A percentile compares a stretch with the other conserved stretches of the same genome.
Evolutionary conservation across 2,329 filamentous ascomycete species (phyloP).

Genomic region (Tympanopsis confertula): DNA sequence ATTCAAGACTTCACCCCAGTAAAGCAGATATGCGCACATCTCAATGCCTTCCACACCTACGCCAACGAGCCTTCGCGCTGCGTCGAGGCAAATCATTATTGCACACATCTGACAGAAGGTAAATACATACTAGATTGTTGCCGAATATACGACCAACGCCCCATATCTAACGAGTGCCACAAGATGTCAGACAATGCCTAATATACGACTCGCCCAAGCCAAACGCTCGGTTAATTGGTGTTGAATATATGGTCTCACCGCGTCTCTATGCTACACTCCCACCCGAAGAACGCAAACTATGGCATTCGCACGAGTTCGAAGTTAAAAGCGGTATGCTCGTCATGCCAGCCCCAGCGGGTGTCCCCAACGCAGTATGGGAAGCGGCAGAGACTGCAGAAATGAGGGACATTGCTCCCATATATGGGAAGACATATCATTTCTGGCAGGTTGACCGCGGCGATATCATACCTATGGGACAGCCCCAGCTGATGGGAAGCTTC

Average conservation of each 20-base stretch:
- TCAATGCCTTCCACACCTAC: conserved; percentile 52
- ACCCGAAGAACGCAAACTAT: conserved; percentile 38
- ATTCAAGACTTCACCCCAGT: conserved; percentile 32
- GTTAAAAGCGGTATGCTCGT: conserved; percentile 5
- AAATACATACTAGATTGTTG: not conserved
- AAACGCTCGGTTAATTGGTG: conserved; percentile 43
- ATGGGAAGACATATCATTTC: conserved; percentile 51
- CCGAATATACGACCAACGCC: conserved; percentile 1
- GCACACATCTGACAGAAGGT: conserved; percentile 46
- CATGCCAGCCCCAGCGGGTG: not conserved
- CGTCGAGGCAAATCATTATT: conserved; percentile 52
- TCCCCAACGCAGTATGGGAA: conserved; percentile 38
- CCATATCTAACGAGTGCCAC: no score
- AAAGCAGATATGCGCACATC: conserved; percentile 46
- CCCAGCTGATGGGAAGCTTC: conserved; percentile 48
- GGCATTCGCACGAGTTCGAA: conserved; percentile 44
- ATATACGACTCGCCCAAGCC: conserved; percentile 44
- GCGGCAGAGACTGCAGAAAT: conserved; percentile 47
- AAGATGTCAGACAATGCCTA: conserved; percentile 51
- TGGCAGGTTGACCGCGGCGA: conserved; percentile 51
- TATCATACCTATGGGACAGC: conserved; percentile 39
- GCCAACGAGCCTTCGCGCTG: conserved; percentile 37
- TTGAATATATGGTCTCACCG: conserved; percentile 52
- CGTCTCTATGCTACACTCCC: conserved; percentile 38
- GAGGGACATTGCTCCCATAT: conserved; percentile 41